phyloP scores from a whole-genome alignment of 2,329 filamentous ascomycete genomes.

The Cytospora chrysosperma region DNA sequence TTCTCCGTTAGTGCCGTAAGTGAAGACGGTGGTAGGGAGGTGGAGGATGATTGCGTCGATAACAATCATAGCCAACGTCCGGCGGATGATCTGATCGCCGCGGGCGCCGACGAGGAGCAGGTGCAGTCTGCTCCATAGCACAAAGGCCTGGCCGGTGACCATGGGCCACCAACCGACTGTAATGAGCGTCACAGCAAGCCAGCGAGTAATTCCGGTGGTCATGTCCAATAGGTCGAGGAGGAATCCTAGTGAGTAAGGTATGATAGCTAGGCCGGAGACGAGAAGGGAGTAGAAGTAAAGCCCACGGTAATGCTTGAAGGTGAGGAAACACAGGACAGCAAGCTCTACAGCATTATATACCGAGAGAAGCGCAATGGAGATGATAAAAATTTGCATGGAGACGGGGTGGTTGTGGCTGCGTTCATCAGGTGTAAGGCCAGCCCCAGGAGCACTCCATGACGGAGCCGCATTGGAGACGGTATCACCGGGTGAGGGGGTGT shows the following conservation, averaged over 20 bases:
- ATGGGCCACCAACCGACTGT: conserved; percentile 16
- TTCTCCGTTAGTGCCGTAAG: background rate
- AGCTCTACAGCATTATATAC: conserved; percentile 14
- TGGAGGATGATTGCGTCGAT: conserved; percentile 3
- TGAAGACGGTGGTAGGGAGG: conserved; percentile 16
- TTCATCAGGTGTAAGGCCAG: conserved; percentile 3
- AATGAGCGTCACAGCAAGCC: conserved; percentile 13
- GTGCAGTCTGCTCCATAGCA: conserved; percentile 16
- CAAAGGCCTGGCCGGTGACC: conserved; percentile 10
- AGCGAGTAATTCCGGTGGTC: background rate
- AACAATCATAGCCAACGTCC: conserved; percentile 7
- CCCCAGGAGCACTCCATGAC: conserved; percentile 6
- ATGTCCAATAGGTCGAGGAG: conserved; percentile 13
- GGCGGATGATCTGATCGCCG: background rate
- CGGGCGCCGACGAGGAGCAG: conserved; percentile 8
- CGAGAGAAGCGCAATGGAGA: conserved; percentile 2
- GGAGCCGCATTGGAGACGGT: background rate
- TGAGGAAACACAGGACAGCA: background rate
- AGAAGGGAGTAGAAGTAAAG: conserved; percentile 14
- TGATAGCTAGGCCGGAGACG: conserved; percentile 8
- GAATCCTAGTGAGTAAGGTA: conserved; percentile 10
- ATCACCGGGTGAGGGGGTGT: background rate
- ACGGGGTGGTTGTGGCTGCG: background rate
- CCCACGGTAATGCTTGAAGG: conserved; percentile 12
- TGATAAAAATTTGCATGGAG: background rate